Evolutionary conservation across 352 stramenopile genomes (phyloP).

Genomic region (Globisporangium mamillatum): DNA sequence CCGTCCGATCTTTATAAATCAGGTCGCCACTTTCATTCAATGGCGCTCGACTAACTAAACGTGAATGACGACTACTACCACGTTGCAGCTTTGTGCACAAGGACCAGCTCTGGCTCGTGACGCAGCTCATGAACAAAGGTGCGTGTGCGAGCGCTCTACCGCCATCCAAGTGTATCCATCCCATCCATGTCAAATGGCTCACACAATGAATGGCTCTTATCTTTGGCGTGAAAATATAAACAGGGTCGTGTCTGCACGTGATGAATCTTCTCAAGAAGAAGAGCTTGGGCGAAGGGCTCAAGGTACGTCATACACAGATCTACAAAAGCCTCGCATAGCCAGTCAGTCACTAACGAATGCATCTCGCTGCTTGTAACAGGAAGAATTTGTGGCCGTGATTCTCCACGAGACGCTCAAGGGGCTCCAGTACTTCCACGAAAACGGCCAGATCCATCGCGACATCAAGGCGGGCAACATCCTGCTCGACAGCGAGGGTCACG

Average conservation of each 20-base stretch:
- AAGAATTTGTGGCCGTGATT: constrained; percentile 97
- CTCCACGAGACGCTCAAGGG: constrained; percentile 96
- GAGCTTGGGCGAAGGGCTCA: constrained; percentile 81
- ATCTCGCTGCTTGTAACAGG: constrained; percentile 17
- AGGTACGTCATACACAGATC: constrained; percentile 18
- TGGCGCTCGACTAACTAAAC: constrained; percentile 1
- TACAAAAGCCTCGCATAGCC: not conserved
- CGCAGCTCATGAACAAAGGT: constrained; percentile 98
- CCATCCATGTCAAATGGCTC: not conserved
- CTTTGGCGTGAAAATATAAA: not conserved
- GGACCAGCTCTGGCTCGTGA: constrained; percentile 98
- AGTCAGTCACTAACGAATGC: not conserved
- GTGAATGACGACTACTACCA: not conserved
- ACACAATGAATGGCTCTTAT: not conserved
- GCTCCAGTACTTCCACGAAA: constrained; percentile 99
- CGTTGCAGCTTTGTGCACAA: constrained; percentile 93
- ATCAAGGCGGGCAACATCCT: constrained; percentile 99
- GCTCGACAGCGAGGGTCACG: constrained; percentile 90
- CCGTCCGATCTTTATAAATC: not conserved
- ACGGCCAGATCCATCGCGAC: constrained; percentile 97
- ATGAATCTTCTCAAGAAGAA: constrained; percentile 95
- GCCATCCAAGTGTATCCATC: constrained; percentile 1
- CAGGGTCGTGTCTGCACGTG: constrained; percentile 95
- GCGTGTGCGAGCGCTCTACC: not conserved
- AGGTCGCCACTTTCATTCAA: not conserved